Conservation (phyloP, 75 land plant genomes). For the Cryptomeria japonica region DNA sequence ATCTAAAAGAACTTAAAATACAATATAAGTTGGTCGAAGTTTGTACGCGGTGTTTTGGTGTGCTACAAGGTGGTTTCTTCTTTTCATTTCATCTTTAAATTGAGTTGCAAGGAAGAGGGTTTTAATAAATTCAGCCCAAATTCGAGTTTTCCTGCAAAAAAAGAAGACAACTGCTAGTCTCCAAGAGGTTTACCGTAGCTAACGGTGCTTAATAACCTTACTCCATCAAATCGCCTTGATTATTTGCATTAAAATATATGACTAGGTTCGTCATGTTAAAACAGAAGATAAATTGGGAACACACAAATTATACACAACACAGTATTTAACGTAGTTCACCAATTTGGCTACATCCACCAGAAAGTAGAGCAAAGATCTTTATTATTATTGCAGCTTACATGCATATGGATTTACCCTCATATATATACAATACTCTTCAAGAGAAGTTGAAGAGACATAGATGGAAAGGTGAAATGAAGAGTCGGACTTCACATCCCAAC, state of each 20-base stretch:
- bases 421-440: too few species aligned
- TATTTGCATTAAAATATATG: not conserved
- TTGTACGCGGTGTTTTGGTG: not conserved
- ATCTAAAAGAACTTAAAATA: not conserved
- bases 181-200: not conserved
- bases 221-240: not conserved
- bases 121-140: not conserved
- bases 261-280: not conserved
- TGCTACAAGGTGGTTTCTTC: not conserved
- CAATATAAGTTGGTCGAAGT: not conserved
- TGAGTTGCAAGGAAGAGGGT: not conserved
- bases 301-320: too few species aligned
- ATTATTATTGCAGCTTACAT: too few species aligned
- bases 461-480: too few species aligned
- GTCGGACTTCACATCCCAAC: too few species aligned
- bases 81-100: not conserved
- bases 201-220: not conserved
- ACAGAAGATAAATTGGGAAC: too few species aligned
- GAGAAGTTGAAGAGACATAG: too few species aligned
- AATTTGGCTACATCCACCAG: too few species aligned
- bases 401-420: too few species aligned
- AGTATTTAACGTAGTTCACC: too few species aligned
- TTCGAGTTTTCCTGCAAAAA: not conserved
- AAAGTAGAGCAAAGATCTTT: too few species aligned
- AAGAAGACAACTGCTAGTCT: not conserved